Percentiles rank a stretch among this genome's conserved stretches.
Conservation (phyloP, 2,329 filamentous ascomycete species). For the Stenocarpella maydis region DNA sequence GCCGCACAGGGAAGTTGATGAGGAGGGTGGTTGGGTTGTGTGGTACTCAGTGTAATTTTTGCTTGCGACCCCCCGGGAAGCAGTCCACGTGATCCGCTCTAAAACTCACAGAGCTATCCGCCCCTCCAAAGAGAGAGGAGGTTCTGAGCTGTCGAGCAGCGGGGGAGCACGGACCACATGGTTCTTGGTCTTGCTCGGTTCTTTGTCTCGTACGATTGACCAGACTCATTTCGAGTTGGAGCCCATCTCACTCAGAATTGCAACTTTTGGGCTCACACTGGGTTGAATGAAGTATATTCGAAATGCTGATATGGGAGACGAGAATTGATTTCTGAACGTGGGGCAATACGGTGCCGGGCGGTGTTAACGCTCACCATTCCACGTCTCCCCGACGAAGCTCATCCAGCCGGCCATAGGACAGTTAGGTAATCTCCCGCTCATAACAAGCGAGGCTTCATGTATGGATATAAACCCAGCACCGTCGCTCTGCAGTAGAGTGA, state of each 20-base stretch:
- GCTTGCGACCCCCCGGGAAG: conserved; percentile 21
- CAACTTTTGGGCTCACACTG: background rate
- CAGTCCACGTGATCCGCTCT: conserved; percentile 33
- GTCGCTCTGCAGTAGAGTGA: background rate
- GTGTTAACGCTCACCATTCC: background rate
- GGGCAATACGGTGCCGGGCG: background rate
- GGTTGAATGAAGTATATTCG: background rate
- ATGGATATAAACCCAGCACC: background rate
- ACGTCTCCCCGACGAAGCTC: no score
- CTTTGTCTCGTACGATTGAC: background rate
- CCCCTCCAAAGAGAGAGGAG: conserved; percentile 13
- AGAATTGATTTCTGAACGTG: no score
- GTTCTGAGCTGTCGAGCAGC: background rate
- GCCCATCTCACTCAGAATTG: no score
- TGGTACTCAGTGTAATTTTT: conserved; percentile 30
- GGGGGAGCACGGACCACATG: conserved; percentile 30
- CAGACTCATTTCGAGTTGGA: background rate
- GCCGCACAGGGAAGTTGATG: conserved; percentile 26
- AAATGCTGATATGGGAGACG: background rate
- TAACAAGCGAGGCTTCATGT: background rate
- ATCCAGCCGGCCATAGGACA: background rate
- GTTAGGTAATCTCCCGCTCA: background rate
- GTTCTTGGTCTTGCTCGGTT: no score
- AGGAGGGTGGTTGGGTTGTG: conserved; percentile 15
- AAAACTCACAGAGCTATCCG: background rate